A percentile compares a stretch with the other conserved stretches of the same genome.
These are phyloP conservation scores for Brasilioporus rufonigricans DNA, from an alignment of 768 basidiomycete genomes.

Conservation along the genomic window DNA sequence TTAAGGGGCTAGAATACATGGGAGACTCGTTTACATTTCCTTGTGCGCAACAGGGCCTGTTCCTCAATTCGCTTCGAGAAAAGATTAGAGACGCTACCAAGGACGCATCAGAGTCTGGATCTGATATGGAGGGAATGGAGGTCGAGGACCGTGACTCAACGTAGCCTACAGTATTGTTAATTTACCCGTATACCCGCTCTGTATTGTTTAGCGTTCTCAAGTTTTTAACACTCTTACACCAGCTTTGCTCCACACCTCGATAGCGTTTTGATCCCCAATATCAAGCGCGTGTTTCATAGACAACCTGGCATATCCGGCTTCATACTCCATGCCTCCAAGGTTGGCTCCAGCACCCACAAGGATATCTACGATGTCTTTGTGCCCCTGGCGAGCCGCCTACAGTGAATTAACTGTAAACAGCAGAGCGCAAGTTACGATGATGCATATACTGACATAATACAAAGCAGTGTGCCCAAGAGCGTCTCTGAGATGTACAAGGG, in stretches of 20 bases:
- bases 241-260: conserved; percentile 57
- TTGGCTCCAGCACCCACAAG: conserved; percentile 74
- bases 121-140: conserved; percentile 27
- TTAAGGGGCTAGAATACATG: conserved; percentile 61
- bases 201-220: conserved; percentile 6
- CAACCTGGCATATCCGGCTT: conserved; percentile 54
- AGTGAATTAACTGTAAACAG: not conserved
- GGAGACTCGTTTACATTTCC: conserved; percentile 65
- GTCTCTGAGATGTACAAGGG: conserved; percentile 81
- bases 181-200: conserved; percentile 16
- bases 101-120: conserved; percentile 22
- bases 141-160: conserved; percentile 22
- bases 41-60: conserved; percentile 62
- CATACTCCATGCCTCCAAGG: conserved; percentile 63
- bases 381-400: conserved; percentile 75
- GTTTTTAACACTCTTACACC: conserved; percentile 32
- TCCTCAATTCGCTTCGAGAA: conserved; percentile 60
- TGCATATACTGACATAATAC: conserved; percentile 60
- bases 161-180: conserved; percentile 5
- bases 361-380: conserved; percentile 56
- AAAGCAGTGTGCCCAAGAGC: conserved; percentile 77
- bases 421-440: not conserved
- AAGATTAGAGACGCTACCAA: conserved; percentile 40
- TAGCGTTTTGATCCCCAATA: conserved; percentile 41
- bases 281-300: conserved; percentile 38